phyloP scores from a whole-genome alignment of 441 rosid genomes.

The Populus hybrid region DNA sequence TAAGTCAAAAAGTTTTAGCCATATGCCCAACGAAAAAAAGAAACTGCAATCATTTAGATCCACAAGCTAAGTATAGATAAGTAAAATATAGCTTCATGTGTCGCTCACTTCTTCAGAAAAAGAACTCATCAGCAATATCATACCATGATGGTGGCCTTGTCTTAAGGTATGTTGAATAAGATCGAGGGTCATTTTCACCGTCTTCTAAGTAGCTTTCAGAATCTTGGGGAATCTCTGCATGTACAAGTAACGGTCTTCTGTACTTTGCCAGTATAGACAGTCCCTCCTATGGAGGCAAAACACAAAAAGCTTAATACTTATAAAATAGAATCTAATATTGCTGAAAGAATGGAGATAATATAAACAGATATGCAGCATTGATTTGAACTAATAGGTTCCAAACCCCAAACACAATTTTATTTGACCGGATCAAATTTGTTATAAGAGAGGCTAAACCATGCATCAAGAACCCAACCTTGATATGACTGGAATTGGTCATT shows the following conservation, averaged over 20 bases:
- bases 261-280: conserved; percentile 74
- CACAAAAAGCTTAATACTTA: neutral
- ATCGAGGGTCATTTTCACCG: conserved; percentile 50
- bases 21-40: neutral
- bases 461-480: conserved; percentile 52
- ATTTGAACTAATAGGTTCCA: neutral
- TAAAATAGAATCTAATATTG: too few species aligned
- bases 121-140: conserved; percentile 20
- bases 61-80: neutral
- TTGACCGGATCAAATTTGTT: neutral
- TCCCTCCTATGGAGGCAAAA: conserved; percentile 61
- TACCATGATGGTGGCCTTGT: conserved; percentile 84
- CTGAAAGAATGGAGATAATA: neutral
- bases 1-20: too few species aligned
- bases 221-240: conserved; percentile 69
- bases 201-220: conserved; percentile 32
- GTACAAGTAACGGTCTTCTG: conserved; percentile 87
- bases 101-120: neutral
- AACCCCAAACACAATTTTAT: neutral
- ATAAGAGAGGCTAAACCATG: conserved; percentile 4
- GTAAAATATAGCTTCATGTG: neutral
- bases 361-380: neutral
- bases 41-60: neutral
- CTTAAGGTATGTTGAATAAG: conserved; percentile 72
- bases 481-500: conserved; percentile 82